Base-by-base conservation (phyloP, 768 basidiomycete genomes). In the Glaciozyma antarctica region DNA sequence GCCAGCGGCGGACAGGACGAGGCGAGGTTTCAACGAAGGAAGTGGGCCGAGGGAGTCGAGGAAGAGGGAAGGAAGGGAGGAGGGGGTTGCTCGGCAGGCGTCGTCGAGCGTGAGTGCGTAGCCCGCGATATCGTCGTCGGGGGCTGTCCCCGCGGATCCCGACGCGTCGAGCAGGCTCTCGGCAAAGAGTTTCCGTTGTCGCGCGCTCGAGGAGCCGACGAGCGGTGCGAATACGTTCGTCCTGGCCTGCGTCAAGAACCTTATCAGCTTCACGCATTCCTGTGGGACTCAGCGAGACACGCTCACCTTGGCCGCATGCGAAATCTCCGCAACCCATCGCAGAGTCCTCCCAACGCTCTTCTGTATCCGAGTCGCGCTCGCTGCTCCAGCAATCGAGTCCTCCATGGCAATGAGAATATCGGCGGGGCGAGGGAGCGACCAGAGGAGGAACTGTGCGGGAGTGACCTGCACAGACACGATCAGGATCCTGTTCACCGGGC, bases 131-230 rank as follows among this genome's bases (percentile, higher is more conserved):
- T 85, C 86, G 2, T 87, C 83, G 73, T 90, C 86, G 32, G 52
- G 82, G 49, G 82, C 38, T 41, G 38, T 41, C 10, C 38, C 38
- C 8, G 38, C 38, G 10, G 38, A 41, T 10, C 38, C 78, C 0
- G 87, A 78, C 1, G 76, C 77, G 68, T 88, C 87, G 1, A 79
- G 61, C 24, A 92, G 79, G 22, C 77, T 78, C 0, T 81, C 74
- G 0, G 88, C 77, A 73, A 90, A 91, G 0, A 83, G 84, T 59
- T 77, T 76, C 26, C 90, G 82, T 0, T 89, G 88, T 0, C 80
- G 73, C 0, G 75, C 60, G 41, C 78, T 82, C 0, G 81, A 77
- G 0, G 82, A 82, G 1, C 90, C 90, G 0, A 82, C 82, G 79
- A 93, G 82, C 51, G 85, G 84, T 0, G 88, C 82, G 53, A 91